Conservation (phyloP, 306 rosid species). For the Trichosanthes truncata region DNA sequence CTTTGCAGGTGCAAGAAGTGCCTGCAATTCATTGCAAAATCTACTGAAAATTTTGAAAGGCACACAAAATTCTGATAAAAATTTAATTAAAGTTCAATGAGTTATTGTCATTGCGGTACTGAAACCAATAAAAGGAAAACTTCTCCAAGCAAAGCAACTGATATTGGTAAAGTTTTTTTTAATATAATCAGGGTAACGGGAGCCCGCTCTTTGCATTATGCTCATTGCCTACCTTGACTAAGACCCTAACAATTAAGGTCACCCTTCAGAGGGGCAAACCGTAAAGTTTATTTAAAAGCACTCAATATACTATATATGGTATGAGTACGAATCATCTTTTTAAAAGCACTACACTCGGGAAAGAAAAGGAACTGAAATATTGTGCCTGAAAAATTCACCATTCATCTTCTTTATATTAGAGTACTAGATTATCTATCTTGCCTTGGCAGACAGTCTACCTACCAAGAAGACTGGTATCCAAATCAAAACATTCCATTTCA, state of each 20-base stretch:
- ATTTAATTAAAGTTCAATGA: neutral
- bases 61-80: neutral
- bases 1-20: conserved; percentile 82
- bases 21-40: conserved; percentile 34
- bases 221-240: neutral
- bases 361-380: neutral
- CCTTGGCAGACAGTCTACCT: neutral
- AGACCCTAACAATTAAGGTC: neutral
- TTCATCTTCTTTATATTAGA: neutral
- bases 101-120: neutral
- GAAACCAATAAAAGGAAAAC: neutral
- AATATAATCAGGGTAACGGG: neutral
- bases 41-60: neutral
- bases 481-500: neutral
- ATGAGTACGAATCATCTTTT: too few species aligned
- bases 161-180: neutral
- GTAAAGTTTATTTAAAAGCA: too few species aligned
- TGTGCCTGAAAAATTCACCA: neutral
- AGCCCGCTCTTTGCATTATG: neutral
- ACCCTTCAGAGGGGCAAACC: too few species aligned
- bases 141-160: neutral
- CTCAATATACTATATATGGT: too few species aligned
- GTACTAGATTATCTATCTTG: neutral
- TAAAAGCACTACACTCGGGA: neutral
- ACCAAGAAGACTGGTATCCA: neutral